A percentile compares a stretch with the other conserved stretches of the same genome.
phyloP scores from a whole-genome alignment of 129 eudicot genomes.

The Erigeron canadensis region DNA sequence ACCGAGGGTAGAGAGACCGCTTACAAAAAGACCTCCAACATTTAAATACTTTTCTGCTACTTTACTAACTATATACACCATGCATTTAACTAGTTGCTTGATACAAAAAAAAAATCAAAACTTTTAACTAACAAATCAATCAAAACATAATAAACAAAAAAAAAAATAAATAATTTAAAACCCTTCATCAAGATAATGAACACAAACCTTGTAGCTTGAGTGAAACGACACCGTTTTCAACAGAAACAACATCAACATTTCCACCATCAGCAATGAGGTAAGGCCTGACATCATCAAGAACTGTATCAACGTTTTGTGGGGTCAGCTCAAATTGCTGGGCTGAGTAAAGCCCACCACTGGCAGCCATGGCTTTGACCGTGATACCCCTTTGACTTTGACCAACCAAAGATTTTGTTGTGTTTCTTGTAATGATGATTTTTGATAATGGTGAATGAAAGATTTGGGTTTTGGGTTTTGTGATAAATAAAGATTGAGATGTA shows the following conservation, averaged over 20 bases:
- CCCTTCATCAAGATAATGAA: background rate
- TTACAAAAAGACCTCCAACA: no score
- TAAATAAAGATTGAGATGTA: slow-evolving; percentile 20
- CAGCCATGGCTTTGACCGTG: slow-evolving; percentile 25
- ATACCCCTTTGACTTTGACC: slow-evolving; percentile 21
- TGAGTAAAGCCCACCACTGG: slow-evolving; percentile 53
- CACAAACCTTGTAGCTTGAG: slow-evolving; percentile 74
- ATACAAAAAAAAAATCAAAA: no score
- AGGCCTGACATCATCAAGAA: slow-evolving; percentile 89
- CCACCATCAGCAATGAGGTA: slow-evolving; percentile 93
- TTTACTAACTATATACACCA: no score
- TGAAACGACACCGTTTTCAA: slow-evolving; percentile 72
- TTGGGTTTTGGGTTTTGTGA: background rate
- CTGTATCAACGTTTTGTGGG: slow-evolving; percentile 66
- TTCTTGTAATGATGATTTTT: background rate
- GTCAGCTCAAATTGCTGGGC: slow-evolving; percentile 72
- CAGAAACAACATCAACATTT: slow-evolving; percentile 82
- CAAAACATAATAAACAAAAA: background rate
- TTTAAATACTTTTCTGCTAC: no score
- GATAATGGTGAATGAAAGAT: background rate
- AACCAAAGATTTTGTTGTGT: background rate
- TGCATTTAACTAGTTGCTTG: no score
- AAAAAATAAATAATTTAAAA: background rate
- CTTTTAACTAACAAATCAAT: background rate
- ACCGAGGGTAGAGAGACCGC: no score